Conservation (phyloP, 345 rosid genomes). For the Melaleuca quinquenervia region DNA sequence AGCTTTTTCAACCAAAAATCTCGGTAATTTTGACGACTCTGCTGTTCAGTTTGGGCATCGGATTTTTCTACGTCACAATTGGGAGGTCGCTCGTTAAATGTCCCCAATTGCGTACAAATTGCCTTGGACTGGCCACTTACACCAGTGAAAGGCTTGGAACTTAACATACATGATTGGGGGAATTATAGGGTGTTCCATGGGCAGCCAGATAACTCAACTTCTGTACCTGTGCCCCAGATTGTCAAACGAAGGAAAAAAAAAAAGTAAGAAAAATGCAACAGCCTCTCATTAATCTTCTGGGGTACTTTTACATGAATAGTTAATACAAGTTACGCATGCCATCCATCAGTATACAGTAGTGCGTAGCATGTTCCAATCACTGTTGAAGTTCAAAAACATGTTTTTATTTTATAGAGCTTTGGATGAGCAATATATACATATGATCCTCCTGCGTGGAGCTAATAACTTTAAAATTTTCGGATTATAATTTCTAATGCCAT, state of each 20-base stretch:
- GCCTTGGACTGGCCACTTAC: not conserved
- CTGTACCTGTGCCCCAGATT: too few species aligned
- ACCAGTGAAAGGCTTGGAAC: not conserved
- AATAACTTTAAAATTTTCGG: too few species aligned
- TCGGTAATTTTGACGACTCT: too few species aligned
- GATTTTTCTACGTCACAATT: accelerated
- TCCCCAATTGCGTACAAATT: not conserved
- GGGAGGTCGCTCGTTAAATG: not conserved
- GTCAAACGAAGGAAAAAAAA: not conserved
- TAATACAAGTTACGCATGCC: too few species aligned
- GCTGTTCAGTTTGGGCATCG: not conserved
- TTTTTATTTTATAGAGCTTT: too few species aligned
- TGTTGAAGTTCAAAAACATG: too few species aligned
- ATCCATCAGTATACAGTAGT: not conserved
- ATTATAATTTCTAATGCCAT: too few species aligned
- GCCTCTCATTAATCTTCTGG: not conserved
- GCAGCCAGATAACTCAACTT: too few species aligned
- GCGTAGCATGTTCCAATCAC: not conserved
- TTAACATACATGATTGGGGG: accelerated
- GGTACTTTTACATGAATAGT: accelerated
- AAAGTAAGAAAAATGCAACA: not conserved
- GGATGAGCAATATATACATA: too few species aligned
- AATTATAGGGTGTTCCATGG: accelerated
- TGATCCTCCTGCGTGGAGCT: too few species aligned
- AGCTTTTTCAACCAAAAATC: too few species aligned